Conservation (phyloP, 768 basidiomycete species). For the Tephrocybe sp. region DNA sequence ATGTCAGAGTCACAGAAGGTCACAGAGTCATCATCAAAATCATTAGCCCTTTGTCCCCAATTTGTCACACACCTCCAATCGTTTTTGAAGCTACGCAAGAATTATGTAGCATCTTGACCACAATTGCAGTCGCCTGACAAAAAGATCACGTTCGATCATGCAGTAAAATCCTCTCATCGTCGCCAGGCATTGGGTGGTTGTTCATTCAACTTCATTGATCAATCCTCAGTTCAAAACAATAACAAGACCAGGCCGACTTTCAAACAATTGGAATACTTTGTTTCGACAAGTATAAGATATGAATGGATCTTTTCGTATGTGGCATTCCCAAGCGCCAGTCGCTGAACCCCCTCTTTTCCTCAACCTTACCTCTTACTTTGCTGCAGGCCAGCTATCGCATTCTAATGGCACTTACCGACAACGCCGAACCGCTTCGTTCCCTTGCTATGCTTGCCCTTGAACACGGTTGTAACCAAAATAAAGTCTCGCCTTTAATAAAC, state of each 20-base stretch:
- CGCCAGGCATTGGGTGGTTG: no score
- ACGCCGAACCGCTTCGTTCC: conserved; percentile 32
- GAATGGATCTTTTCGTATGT: background rate
- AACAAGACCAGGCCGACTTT: conserved; percentile 23
- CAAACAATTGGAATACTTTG: conserved; percentile 22
- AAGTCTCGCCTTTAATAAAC: no score
- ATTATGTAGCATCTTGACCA: no score
- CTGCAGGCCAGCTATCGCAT: conserved; percentile 15
- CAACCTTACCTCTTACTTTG: conserved; percentile 13
- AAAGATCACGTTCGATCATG: no score
- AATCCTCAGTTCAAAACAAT: conserved; percentile 28
- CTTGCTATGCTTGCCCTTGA: conserved; percentile 34
- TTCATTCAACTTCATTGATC: background rate
- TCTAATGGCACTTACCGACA: conserved; percentile 25
- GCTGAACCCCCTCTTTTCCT: conserved; percentile 21
- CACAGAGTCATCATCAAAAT: no score
- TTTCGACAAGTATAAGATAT: conserved; percentile 3
- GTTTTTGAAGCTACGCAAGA: no score
- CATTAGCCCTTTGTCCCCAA: no score
- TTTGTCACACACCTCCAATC: no score
- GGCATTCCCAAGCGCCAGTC: conserved; percentile 30
- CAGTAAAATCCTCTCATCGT: background rate
- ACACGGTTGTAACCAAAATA: conserved; percentile 6
- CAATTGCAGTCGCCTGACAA: no score
- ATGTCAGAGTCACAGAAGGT: no score